These are phyloP conservation scores for Fusarium continuum DNA, from an alignment of 2,329 filamentous ascomycete species.

Conservation along the genomic window DNA sequence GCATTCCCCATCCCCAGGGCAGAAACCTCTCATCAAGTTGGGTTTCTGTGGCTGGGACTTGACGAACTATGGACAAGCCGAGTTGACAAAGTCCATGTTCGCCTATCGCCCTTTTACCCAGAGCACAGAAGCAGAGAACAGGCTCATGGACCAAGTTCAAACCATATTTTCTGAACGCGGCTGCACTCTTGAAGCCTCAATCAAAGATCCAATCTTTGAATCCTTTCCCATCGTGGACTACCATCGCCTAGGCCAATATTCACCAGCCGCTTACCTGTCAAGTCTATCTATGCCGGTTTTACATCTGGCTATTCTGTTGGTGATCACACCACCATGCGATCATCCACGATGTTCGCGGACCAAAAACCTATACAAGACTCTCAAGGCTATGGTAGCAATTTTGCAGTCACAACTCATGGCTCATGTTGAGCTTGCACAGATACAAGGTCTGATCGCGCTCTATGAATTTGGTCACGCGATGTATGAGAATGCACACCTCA, in stretches of 20 bases:
- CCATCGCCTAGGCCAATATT: not conserved
- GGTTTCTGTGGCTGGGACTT: not conserved
- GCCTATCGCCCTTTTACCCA: too few species aligned
- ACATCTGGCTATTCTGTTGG: not conserved
- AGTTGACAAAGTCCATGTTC: too few species aligned
- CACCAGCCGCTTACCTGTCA: not conserved
- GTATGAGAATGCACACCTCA: not conserved
- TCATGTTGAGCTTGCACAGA: not conserved
- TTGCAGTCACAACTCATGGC: not conserved
- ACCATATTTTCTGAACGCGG: too few species aligned
- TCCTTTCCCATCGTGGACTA: not conserved
- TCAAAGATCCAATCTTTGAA: not conserved
- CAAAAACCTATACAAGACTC: not conserved
- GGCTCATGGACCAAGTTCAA: too few species aligned
- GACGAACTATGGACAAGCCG: not conserved
- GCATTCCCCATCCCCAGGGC: too few species aligned
- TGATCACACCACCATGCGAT: not conserved
- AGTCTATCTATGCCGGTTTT: not conserved
- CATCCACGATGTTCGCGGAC: not conserved
- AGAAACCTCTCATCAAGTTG: too few species aligned
- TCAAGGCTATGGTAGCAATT: not conserved
- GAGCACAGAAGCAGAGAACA: too few species aligned
- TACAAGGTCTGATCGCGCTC: not conserved
- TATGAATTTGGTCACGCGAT: conserved; percentile 1
- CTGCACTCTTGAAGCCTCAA: too few species aligned